phyloP scores from a whole-genome alignment of 1,284 basidiomycete species.

The Thelephora terrestris region DNA sequence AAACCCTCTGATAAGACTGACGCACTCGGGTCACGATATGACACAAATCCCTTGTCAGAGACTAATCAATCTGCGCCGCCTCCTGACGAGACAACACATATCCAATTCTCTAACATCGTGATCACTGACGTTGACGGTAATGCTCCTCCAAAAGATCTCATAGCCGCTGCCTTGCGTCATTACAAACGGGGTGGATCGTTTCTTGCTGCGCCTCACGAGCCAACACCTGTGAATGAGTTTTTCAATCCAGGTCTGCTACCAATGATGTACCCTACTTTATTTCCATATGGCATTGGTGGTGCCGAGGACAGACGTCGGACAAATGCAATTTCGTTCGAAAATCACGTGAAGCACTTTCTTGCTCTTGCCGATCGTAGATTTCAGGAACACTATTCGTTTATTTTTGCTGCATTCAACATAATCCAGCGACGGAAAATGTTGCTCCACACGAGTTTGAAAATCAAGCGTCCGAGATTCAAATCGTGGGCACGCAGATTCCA shows the following conservation, averaged over 20 bases:
- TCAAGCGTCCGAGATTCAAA: slow-evolving; percentile 13
- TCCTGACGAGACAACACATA: too few species aligned
- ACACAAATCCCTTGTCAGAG: neutral
- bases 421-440: slow-evolving; percentile 20
- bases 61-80: slow-evolving; percentile 17
- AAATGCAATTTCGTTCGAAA: slow-evolving; percentile 7
- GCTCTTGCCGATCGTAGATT: slow-evolving; percentile 22
- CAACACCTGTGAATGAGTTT: slow-evolving; percentile 6
- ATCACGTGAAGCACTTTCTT: slow-evolving; percentile 21
- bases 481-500: neutral
- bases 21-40: slow-evolving; percentile 17
- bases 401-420: slow-evolving; percentile 29
- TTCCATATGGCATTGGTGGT: slow-evolving; percentile 12
- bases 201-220: slow-evolving; percentile 23
- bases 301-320: slow-evolving; percentile 5
- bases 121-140: slow-evolving; percentile 22
- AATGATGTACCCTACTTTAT: slow-evolving; percentile 13
- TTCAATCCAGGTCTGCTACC: slow-evolving; percentile 10
- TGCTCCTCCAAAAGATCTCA: slow-evolving; percentile 18
- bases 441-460: slow-evolving; percentile 21
- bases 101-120: too few species aligned
- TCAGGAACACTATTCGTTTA: slow-evolving; percentile 26
- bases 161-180: slow-evolving; percentile 24
- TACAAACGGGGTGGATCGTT: slow-evolving; percentile 19
- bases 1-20: slow-evolving; percentile 10